Percentiles rank a stretch among this genome's conserved stretches.
Evolutionary conservation across 2,329 filamentous ascomycete genomes (phyloP).

Genomic region (Mycogone perniciosa): DNA sequence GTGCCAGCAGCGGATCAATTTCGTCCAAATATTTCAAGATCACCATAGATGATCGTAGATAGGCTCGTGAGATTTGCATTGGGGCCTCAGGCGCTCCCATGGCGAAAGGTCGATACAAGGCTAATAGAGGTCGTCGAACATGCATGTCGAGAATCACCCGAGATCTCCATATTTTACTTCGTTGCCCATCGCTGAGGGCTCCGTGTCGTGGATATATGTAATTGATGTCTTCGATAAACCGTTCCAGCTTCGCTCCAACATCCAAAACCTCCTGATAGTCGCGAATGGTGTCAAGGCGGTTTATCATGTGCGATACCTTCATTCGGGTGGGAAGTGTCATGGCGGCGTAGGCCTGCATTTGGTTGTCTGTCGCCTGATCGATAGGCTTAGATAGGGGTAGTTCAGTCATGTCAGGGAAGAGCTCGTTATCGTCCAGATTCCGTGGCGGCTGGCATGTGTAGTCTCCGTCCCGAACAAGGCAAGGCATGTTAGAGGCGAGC

Average conservation of each 20-base stretch:
- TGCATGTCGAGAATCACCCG: constrained; percentile 49
- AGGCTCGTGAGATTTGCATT: constrained; percentile 44
- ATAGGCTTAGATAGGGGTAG: constrained; percentile 44
- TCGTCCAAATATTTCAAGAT: constrained; percentile 51
- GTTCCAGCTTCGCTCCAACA: constrained; percentile 46
- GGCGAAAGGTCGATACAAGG: constrained; percentile 49
- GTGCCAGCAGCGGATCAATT: constrained; percentile 40
- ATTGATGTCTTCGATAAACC: constrained; percentile 48
- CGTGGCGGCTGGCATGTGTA: constrained; percentile 47
- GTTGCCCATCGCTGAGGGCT: constrained; percentile 35
- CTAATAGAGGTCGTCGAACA: constrained; percentile 44
- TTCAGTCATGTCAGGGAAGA: constrained; percentile 41
- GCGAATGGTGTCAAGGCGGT: constrained; percentile 45
- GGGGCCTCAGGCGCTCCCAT: constrained; percentile 45
- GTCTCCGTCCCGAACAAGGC: constrained; percentile 45
- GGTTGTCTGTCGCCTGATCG: constrained; percentile 46
- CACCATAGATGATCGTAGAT: constrained; percentile 49
- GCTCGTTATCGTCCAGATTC: constrained; percentile 47
- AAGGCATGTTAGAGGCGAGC: constrained; percentile 46
- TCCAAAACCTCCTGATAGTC: constrained; percentile 49
- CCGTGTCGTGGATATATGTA: constrained; percentile 44
- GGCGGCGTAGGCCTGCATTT: constrained; percentile 49
- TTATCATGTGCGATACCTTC: constrained; percentile 44
- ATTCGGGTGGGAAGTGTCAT: constrained; percentile 44
- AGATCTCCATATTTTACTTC: constrained; percentile 46